Conservation (phyloP, 257 asterid species). For the Dorcoceras hygrometricum region DNA sequence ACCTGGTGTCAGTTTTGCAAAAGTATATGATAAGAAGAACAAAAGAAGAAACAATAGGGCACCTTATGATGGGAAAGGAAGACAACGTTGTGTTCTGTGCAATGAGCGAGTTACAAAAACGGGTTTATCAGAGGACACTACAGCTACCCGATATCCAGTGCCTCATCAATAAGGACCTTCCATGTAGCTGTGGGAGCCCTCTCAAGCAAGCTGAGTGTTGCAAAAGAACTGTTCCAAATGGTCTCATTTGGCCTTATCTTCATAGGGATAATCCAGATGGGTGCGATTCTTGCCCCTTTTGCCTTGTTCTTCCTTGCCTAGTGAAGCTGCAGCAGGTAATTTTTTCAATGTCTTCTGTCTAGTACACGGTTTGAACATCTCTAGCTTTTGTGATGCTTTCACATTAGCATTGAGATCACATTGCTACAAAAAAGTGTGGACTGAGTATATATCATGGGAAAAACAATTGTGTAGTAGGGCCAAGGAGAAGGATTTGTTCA, state of each 20-base stretch:
- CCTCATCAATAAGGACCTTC: conserved; percentile 82
- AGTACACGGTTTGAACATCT: conserved; percentile 19
- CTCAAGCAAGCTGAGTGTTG: conserved; percentile 89
- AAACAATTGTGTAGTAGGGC: conserved; percentile 2
- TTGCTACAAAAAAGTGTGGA: not conserved
- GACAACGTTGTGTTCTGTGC: conserved; percentile 93
- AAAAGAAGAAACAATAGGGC: conserved; percentile 94
- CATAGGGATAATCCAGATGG: conserved; percentile 85
- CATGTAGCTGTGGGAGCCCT: conserved; percentile 95
- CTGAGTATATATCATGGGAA: not conserved
- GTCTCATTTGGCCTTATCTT: conserved; percentile 87
- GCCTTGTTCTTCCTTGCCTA: conserved; percentile 94
- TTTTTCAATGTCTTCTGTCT: conserved; percentile 15
- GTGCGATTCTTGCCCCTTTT: conserved; percentile 92
- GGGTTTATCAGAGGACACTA: conserved; percentile 71
- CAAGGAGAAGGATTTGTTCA: not conserved
- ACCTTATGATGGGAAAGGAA: conserved; percentile 96
- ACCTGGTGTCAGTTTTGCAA: conserved; percentile 60
- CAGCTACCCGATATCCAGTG: conserved; percentile 86
- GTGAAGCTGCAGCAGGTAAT: conserved; percentile 92
- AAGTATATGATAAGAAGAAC: conserved; percentile 91
- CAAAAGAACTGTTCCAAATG: conserved; percentile 71
- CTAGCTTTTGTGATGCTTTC: conserved; percentile 5
- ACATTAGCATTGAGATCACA: not conserved
- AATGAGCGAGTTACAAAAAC: conserved; percentile 87